These are phyloP conservation scores for Blastocystis sp. DNA, from an alignment of 352 stramenopile species.

Conservation along the genomic window DNA sequence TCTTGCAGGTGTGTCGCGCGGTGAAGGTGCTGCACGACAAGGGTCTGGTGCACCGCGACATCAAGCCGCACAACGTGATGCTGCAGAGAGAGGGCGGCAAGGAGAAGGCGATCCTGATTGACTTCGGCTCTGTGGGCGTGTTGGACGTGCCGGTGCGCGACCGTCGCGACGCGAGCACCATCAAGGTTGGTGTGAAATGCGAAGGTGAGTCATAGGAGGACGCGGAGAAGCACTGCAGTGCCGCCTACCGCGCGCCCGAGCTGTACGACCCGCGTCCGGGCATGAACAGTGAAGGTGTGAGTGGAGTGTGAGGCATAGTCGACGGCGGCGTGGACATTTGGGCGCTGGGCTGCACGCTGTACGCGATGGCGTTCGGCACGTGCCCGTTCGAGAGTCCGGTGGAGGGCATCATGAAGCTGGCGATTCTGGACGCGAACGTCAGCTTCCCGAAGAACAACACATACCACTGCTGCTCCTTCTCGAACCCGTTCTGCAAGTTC, in stretches of 20 bases:
- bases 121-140: conserved; percentile 47
- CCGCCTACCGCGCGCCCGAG: conserved; percentile 67
- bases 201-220: conserved; percentile 51
- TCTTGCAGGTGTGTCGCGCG: conserved; percentile 45
- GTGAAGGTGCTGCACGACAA: conserved; percentile 69
- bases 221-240: conserved; percentile 68
- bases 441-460: conserved; percentile 66
- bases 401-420: conserved; percentile 67
- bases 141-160: conserved; percentile 40
- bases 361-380: conserved; percentile 69
- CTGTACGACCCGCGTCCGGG: conserved; percentile 60
- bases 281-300: conserved; percentile 45
- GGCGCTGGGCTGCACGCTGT: conserved; percentile 65
- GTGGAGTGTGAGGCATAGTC: conserved; percentile 16
- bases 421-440: conserved; percentile 61
- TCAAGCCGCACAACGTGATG: conserved; percentile 70
- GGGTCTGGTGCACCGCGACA: conserved; percentile 64
- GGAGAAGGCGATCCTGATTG: conserved; percentile 63
- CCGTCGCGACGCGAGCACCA: conserved; percentile 40
- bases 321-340: conserved; percentile 68
- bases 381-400: conserved; percentile 67
- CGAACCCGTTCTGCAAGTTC: conserved; percentile 66
- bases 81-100: conserved; percentile 33
- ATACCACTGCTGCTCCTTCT: conserved; percentile 61
- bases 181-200: conserved; percentile 26